Conservation (phyloP, 371 early-diverging fungal species). For the Zancudomyces culisetae region DNA sequence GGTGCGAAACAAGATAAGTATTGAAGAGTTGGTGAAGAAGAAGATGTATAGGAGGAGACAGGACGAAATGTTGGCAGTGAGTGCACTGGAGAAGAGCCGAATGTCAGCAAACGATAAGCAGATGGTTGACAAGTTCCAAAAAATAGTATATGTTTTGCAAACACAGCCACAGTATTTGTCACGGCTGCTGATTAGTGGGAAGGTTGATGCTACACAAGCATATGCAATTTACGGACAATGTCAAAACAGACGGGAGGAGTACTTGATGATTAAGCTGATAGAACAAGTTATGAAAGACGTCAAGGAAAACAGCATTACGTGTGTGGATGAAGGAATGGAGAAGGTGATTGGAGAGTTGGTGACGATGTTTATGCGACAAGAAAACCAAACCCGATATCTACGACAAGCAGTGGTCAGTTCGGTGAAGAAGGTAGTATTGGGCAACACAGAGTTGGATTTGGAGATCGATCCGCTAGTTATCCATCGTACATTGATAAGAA, state of each 20-base stretch:
- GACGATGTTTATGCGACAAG: constrained; percentile 84
- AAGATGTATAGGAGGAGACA: background rate
- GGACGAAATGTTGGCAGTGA: background rate
- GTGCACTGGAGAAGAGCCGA: constrained; percentile 61
- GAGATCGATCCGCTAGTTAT: constrained; percentile 83
- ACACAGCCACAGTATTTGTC: constrained; percentile 87
- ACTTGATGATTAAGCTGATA: constrained; percentile 82
- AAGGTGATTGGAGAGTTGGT: constrained; percentile 60
- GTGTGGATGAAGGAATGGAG: constrained; percentile 82
- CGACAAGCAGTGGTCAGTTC: constrained; percentile 68
- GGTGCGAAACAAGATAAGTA: constrained; percentile 84
- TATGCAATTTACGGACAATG: constrained; percentile 92
- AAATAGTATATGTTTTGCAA: constrained; percentile 87
- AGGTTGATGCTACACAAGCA: constrained; percentile 29
- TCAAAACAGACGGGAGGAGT: constrained; percentile 92
- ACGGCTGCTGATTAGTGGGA: constrained; percentile 32
- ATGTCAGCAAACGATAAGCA: constrained; percentile 56
- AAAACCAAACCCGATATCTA: constrained; percentile 85
- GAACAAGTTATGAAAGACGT: constrained; percentile 79
- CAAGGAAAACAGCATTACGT: constrained; percentile 52
- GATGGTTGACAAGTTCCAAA: constrained; percentile 63
- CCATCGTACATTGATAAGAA: constrained; percentile 66
- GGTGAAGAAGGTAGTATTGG: constrained; percentile 51
- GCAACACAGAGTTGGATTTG: constrained; percentile 57
- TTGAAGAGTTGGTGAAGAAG: constrained; percentile 59